Base-by-base conservation (phyloP, 768 basidiomycete genomes). In the Lentinula sp. region DNA sequence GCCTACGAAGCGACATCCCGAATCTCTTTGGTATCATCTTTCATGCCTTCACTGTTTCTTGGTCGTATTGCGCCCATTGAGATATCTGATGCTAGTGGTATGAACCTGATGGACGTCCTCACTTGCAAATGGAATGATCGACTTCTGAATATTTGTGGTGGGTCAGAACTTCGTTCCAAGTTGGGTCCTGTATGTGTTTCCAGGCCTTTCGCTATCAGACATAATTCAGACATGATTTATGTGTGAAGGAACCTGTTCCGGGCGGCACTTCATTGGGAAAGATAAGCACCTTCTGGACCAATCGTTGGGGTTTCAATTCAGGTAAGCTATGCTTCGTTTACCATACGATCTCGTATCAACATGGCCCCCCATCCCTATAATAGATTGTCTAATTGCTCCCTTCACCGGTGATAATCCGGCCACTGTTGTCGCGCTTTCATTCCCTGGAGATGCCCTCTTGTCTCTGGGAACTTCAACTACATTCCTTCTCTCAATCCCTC, bases 351-450 rank as follows among this genome's bases (percentile, higher is more conserved):
- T 43, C 15, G 18, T 53, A 52, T 54, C n/a, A 48, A 31, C 43
- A 60, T n/a, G 37, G 58, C 13, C 15, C 15, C 35, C 58, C 18
- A 1, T 10, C 15, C 54, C 28, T 39, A 4, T 28, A 28, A 28
- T 57, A 87, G 91, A 87, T 11, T 95, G 92, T 68, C 76, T 85
- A 48, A 80, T 96, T 54, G 87, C 88, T 3, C 89, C 91, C 0
- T 93, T 94, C 69, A 93, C 91, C 0, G 93, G 93, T 3, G 93
- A 96, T 70, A 96, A 96, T 70, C 89, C 92, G 5, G 89, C 91
- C 3, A 91, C 91, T 11, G 85, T 93, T 57, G 81, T 91, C 55
- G 84, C 86, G 0, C 75, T 90, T 34, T 86, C 86, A 32, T 83
- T 83, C 13, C 86, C 89, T 1, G 89, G 89, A 54, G 92, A 95